Evolutionary conservation across 2,329 filamentous ascomycete genomes (phyloP).

Genomic region (Neopestalotiopsis sp.): DNA sequence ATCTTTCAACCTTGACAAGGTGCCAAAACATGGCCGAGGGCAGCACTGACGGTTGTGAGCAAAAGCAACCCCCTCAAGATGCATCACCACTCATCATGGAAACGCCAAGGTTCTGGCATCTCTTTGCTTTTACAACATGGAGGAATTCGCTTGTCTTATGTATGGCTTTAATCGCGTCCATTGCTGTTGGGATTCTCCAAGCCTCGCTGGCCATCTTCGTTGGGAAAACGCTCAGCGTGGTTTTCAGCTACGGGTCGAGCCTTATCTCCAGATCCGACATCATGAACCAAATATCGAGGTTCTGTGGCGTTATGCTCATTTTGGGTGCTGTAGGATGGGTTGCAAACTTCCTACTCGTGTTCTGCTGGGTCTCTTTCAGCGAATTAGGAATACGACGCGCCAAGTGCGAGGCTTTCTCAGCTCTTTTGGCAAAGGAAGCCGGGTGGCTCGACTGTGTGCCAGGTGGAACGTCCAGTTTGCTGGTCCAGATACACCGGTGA

Average conservation of each 20-base stretch:
- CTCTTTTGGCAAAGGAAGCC: conserved; percentile 74
- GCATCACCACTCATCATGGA: neutral
- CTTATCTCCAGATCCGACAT: conserved; percentile 54
- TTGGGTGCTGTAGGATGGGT: conserved; percentile 72
- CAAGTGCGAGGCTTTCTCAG: conserved; percentile 68
- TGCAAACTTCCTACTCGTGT: conserved; percentile 69
- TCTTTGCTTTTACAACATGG: conserved; percentile 76
- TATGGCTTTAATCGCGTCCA: conserved; percentile 59
- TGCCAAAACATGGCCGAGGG: neutral
- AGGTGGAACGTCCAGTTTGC: conserved; percentile 73
- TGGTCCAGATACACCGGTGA: conserved; percentile 77
- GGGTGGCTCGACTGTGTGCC: conserved; percentile 80
- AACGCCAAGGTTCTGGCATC: conserved; percentile 34
- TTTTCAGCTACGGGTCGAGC: conserved; percentile 69
- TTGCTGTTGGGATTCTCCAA: conserved; percentile 64
- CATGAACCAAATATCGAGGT: conserved; percentile 58
- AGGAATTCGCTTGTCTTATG: conserved; percentile 61
- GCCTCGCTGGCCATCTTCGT: conserved; percentile 73
- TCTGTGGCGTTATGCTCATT: conserved; percentile 65
- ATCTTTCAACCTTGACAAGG: neutral
- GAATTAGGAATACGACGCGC: conserved; percentile 77
- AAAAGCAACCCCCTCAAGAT: neutral
- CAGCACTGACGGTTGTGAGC: neutral
- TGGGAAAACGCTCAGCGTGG: conserved; percentile 75
- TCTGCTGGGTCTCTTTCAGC: conserved; percentile 77